A percentile compares a stretch with the other conserved stretches of the same genome.
Evolutionary conservation across 305 asterid species (phyloP).

Genomic region (Coffea humblotiana): DNA sequence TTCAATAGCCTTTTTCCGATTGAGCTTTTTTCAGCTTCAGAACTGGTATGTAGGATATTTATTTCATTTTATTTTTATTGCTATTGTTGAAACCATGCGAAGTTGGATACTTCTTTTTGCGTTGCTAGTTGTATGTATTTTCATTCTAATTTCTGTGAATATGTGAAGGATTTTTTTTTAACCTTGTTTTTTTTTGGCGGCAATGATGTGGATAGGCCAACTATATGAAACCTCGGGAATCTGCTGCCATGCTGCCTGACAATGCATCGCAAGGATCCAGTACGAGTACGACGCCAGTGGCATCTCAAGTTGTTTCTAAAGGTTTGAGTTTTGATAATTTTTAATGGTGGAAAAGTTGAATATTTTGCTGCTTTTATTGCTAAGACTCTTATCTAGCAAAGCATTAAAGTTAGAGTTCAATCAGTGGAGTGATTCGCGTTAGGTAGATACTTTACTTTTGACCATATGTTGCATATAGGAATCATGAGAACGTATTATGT

Average conservation of each 20-base stretch:
- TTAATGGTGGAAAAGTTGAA: neutral
- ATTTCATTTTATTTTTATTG: neutral
- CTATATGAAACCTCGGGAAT: constrained; percentile 38
- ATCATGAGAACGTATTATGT: neutral
- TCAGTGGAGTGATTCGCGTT: neutral
- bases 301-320: constrained; percentile 35
- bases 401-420: neutral
- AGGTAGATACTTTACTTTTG: too few species aligned
- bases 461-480: neutral
- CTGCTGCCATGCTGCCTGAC: constrained; percentile 41
- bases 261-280: constrained; percentile 45
- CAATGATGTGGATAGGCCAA: constrained; percentile 38
- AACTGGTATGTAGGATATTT: neutral
- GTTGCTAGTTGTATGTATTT: neutral
- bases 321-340: constrained; percentile 35
- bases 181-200: neutral
- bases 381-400: neutral
- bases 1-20: neutral
- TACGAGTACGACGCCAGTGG: constrained; percentile 37
- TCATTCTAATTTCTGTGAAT: neutral
- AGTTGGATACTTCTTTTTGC: neutral
- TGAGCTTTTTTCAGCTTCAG: neutral
- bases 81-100: neutral
- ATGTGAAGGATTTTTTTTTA: neutral
- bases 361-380: neutral